Evolutionary conservation across 305 asterid species (phyloP).

Genomic region (Fraxinus nigra): DNA sequence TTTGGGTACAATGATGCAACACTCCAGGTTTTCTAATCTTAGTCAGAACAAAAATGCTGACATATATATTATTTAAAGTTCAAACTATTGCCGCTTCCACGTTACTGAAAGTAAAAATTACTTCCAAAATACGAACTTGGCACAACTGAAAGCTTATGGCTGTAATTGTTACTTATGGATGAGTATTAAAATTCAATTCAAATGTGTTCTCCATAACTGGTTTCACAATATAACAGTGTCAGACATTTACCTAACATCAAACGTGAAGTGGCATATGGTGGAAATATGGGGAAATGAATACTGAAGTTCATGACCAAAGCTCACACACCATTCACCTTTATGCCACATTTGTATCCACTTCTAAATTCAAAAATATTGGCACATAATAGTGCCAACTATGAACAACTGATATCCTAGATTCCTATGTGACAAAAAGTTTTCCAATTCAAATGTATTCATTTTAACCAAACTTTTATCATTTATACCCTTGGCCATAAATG

Average conservation of each 20-base stretch:
- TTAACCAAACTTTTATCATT: background rate
- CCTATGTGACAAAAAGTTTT: background rate
- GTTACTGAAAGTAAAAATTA: background rate
- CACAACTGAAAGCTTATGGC: background rate
- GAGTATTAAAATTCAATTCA: background rate
- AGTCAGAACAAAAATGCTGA: background rate
- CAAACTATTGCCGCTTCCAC: background rate
- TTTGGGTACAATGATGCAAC: background rate
- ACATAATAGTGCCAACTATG: background rate
- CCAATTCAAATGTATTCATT: background rate
- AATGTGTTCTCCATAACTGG: background rate
- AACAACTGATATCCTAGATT: background rate
- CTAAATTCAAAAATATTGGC: background rate
- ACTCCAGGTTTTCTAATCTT: background rate
- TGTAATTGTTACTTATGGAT: background rate
- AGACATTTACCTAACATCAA: background rate
- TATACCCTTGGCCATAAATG: background rate
- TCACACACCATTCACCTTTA: background rate
- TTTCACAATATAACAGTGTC: background rate
- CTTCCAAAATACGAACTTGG: background rate
- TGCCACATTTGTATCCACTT: background rate
- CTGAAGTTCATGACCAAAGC: background rate
- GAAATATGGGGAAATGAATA: background rate
- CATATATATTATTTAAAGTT: background rate
- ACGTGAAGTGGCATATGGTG: background rate